These are phyloP conservation scores for Dendrobium huoshanense DNA, from an alignment of 106 monocot genomes.

Conservation along the genomic window DNA sequence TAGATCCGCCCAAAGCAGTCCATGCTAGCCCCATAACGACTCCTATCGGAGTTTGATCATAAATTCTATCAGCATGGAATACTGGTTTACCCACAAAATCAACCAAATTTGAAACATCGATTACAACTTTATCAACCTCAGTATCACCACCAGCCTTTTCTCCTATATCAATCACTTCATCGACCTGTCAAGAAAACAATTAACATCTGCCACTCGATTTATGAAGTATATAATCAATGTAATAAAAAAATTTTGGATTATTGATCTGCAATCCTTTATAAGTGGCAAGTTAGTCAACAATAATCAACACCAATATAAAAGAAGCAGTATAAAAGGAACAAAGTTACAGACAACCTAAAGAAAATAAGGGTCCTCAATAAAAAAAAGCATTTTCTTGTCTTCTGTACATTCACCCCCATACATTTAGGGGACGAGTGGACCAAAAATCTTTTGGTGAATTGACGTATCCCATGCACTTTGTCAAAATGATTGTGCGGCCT, in stretches of 20 bases:
- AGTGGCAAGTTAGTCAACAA: neutral
- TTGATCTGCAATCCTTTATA: neutral
- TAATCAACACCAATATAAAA: no score
- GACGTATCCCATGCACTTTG: no score
- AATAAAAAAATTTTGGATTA: neutral
- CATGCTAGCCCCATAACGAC: conserved; percentile 98
- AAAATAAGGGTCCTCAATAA: no score
- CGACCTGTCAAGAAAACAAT: conserved; percentile 19
- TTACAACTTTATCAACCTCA: conserved; percentile 43
- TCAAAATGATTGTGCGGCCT: no score
- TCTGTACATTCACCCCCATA: no score
- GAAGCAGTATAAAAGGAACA: no score
- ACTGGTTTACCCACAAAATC: conserved; percentile 92
- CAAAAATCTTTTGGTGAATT: no score
- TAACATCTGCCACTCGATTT: neutral
- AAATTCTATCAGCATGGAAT: conserved; percentile 90
- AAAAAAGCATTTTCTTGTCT: no score
- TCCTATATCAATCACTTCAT: neutral
- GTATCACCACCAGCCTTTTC: conserved; percentile 6
- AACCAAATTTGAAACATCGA: conserved; percentile 59
- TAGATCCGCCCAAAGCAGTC: conserved; percentile 97
- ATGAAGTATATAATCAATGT: neutral
- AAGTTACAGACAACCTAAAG: no score
- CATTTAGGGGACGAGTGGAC: no score
- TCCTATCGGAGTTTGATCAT: conserved; percentile 79